Conservation (phyloP, 177 flowering plant species). For the Telopea speciosissima region DNA sequence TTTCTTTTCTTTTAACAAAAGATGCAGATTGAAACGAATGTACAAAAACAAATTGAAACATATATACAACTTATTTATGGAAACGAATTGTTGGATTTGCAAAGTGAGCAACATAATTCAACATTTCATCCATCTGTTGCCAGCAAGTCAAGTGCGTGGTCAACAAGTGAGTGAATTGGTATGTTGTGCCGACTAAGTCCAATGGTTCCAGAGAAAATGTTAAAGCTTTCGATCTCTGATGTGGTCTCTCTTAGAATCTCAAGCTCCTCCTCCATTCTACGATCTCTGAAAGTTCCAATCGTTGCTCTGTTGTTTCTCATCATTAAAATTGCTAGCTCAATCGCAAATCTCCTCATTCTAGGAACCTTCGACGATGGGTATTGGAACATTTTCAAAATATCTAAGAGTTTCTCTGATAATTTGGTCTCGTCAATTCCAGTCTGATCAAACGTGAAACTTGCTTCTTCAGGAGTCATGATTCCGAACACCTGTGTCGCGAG, state of each 20-base stretch:
- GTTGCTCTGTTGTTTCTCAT: conserved; percentile 46
- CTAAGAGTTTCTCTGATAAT: conserved; percentile 43
- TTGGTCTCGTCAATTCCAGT: conserved; percentile 39
- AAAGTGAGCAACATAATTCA: conserved; percentile 24
- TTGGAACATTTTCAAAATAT: conserved; percentile 42
- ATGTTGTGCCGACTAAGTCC: conserved; percentile 61
- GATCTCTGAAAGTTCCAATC: conserved; percentile 35
- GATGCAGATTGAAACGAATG: too few species aligned
- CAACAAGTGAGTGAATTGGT: conserved; percentile 61
- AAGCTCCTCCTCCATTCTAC: conserved; percentile 64
- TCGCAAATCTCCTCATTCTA: conserved; percentile 69
- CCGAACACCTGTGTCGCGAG: conserved; percentile 62
- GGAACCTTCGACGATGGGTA: conserved; percentile 62
- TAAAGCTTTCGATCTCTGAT: conserved; percentile 83
- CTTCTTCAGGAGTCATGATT: conserved; percentile 46
- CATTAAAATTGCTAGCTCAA: conserved; percentile 85
- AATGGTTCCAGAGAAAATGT: conserved; percentile 79
- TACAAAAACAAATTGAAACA: too few species aligned
- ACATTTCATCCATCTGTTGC: conserved; percentile 17
- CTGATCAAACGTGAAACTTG: conserved; percentile 31
- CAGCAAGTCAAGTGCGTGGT: conserved; percentile 42
- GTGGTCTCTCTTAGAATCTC: conserved; percentile 64
- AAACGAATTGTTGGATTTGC: not conserved
- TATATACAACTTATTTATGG: too few species aligned
- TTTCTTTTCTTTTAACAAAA: too few species aligned